Conservation (phyloP, 768 basidiomycete species). For the Lactarius psammicola region DNA sequence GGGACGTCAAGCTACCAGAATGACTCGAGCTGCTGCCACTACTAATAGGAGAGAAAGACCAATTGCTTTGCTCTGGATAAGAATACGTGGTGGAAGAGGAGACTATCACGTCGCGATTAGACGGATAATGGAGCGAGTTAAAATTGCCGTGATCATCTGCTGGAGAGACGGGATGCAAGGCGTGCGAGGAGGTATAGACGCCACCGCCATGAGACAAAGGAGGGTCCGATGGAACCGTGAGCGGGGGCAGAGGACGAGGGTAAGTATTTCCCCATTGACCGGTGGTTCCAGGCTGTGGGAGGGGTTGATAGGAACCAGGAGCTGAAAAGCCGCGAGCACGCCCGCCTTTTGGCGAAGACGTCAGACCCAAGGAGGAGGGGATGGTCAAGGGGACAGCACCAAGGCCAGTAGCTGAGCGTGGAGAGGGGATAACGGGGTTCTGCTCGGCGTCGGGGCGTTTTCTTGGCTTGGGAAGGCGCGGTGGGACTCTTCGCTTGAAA, state of each 20-base stretch:
- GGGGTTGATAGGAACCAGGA: constrained; percentile 74
- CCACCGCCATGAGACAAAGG: constrained; percentile 55
- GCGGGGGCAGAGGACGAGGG: constrained; percentile 65
- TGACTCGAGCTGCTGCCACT: constrained; percentile 60
- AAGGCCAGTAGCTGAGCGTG: constrained; percentile 72
- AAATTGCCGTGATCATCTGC: constrained; percentile 63
- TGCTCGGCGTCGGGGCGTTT: constrained; percentile 71
- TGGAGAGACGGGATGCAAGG: constrained; percentile 65
- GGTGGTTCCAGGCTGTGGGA: constrained; percentile 54
- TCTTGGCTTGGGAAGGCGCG: constrained; percentile 83
- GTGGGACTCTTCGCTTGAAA: constrained; percentile 94
- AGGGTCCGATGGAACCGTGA: constrained; percentile 79
- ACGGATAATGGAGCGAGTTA: constrained; percentile 40
- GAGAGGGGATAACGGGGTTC: constrained; percentile 66
- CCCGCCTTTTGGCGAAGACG: constrained; percentile 51
- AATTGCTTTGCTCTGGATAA: constrained; percentile 61
- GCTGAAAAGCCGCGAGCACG: constrained; percentile 73
- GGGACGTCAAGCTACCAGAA: constrained; percentile 72
- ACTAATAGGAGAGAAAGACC: constrained; percentile 42
- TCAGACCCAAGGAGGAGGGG: constrained; percentile 46
- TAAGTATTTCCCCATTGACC: constrained; percentile 54
- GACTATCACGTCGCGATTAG: constrained; percentile 39
- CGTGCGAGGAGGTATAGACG: constrained; percentile 60
- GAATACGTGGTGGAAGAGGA: constrained; percentile 61
- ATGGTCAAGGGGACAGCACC: constrained; percentile 65